Evolutionary conservation across 352 stramenopile species (phyloP).

Genomic region (Phytophthora pistaciae): DNA sequence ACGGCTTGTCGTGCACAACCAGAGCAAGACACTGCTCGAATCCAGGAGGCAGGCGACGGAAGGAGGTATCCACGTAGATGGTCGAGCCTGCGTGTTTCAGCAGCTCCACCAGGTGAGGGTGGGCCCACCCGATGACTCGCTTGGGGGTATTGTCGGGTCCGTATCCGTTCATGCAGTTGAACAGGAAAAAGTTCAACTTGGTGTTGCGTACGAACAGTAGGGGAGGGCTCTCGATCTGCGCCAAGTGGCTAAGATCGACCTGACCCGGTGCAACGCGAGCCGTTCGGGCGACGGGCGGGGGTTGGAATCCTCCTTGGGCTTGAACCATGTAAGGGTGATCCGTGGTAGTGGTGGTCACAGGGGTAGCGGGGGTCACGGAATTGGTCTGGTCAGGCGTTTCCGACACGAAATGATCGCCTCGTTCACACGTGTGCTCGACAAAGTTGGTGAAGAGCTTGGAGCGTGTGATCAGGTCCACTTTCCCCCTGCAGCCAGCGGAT

Average conservation of each 20-base stretch:
- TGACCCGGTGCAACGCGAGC: neutral
- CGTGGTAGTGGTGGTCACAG: neutral
- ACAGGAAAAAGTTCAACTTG: constrained; percentile 15
- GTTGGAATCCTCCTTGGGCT: neutral
- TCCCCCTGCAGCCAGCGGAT: constrained; percentile 11
- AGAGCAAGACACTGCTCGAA: constrained; percentile 19
- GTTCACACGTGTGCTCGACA: constrained; percentile 6
- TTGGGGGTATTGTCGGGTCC: constrained; percentile 7
- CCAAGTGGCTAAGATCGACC: neutral
- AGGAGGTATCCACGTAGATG: constrained; percentile 28
- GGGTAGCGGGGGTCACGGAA: neutral
- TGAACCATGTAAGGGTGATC: neutral
- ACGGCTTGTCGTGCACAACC: constrained; percentile 2
- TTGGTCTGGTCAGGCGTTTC: neutral
- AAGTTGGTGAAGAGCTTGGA: constrained; percentile 12
- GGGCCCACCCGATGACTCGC: constrained; percentile 21
- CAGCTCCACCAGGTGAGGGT: constrained; percentile 16
- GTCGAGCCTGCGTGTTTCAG: constrained; percentile 19
- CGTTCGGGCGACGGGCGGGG: neutral
- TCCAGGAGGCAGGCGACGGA: constrained; percentile 17
- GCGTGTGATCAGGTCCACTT: constrained; percentile 12
- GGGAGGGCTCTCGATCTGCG: constrained; percentile 5
- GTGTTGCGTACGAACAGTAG: constrained; percentile 2
- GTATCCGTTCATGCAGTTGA: constrained; percentile 10
- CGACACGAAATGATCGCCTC: neutral